Evolutionary conservation across 257 asterid genomes (phyloP).

Genomic region (Capsicum baccatum): DNA sequence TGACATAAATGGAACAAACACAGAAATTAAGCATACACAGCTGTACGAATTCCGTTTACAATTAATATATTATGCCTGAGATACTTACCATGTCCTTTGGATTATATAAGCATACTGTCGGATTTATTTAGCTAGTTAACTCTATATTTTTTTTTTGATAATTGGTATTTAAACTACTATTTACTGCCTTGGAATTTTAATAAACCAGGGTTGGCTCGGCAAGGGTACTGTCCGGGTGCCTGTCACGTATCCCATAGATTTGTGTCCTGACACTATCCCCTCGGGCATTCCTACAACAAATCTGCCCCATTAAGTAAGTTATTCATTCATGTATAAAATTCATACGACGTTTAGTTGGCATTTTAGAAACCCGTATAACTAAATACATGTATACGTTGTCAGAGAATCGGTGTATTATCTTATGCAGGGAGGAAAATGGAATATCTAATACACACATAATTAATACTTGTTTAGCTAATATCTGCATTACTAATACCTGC

Average conservation of each 20-base stretch:
- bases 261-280: background rate
- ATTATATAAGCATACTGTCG: background rate
- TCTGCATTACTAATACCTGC: too few relatives aligned
- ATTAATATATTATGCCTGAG: background rate
- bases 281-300: background rate
- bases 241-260: background rate
- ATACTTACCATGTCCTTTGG: background rate
- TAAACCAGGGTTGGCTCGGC: background rate
- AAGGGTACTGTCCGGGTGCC: background rate
- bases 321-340: too few relatives aligned
- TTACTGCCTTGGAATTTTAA: background rate
- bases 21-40: too few relatives aligned
- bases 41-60: too few relatives aligned
- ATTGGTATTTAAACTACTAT: background rate
- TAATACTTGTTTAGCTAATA: too few relatives aligned
- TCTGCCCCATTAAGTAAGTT: background rate
- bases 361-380: too few relatives aligned
- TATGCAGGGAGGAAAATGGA: too few relatives aligned
- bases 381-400: too few relatives aligned
- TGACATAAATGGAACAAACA: background rate
- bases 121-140: background rate
- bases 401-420: too few relatives aligned
- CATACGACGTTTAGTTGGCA: too few relatives aligned
- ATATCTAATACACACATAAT: too few relatives aligned
- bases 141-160: background rate